Base-by-base conservation (phyloP, 116 monocot species). In the Papilionanthe hybrid region DNA sequence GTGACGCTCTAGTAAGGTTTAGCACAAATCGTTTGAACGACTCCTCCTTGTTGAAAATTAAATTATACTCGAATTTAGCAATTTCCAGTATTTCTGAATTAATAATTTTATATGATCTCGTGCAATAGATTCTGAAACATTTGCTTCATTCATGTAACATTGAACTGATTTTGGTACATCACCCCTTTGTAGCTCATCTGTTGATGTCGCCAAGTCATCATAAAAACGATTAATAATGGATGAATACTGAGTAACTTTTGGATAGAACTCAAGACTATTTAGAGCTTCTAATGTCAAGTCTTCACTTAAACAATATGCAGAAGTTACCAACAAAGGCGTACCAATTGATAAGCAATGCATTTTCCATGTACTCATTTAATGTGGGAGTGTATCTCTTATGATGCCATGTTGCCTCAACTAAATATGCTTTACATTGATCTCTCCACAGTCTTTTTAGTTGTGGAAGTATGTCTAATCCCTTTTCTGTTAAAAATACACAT, bases 71-170 rank as follows among this genome's bases (percentile, higher is more conserved):
- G 7, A 60, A 63, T 83, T 86, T 8, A 86, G 18, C 17, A 42
- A 2, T 57, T 72, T 88, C 88, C 85, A 88, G 20, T 41, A 25
- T 0, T 60, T 27, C 78, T 50, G n/a, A 77, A 42, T 28, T 67
- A 42, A 13, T 55, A 19, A 13, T 45, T 0, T 84, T n/a, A 89
- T 77, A 50, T 79, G 20, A 1, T 81, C 41, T 2, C 81, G 72
- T 20, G 84, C 53, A n/a, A 53, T 55, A 10, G 9, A 13, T 55
- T 80, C 80, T 11, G 29, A 50, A 48, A 55, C 72, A 30, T 56
- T 55, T 55, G 50, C 13, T 1, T 80, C 72, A 5, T 73, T 48
- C 80, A 80, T 80, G 55, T 80, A 42, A 28, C 80, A 80, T 12
- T 80, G 37, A 13, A 80, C 73, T 13, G 72, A 32, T 29, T 80